Evolutionary conservation across 1,139 yeast genomes (phyloP), one percentile per base, ranked within the genome.

Genomic region (Geotrichum citri-aurantii): DNA sequence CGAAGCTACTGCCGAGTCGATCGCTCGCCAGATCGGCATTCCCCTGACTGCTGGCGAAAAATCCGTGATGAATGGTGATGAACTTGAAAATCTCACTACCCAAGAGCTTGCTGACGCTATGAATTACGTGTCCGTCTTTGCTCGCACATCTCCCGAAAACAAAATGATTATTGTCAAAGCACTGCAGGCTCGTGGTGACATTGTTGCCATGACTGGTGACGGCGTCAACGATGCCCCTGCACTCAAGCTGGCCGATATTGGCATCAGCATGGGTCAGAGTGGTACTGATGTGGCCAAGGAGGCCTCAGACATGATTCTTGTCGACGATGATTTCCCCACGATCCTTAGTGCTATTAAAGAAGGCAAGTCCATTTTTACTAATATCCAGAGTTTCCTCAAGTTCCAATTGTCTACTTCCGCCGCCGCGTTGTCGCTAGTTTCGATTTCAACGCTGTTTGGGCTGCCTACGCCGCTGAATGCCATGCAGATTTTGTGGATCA

Each of bases 151-250:
- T 0, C 99, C 99, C 1, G 96, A 92, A 70, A 97, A 93, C 76
- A 93, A 93, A 72, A 88, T 93, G 61, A 80, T 88, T 57, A 93
- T 93, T 73, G 96, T 93, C 37, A 83, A 88, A 68, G 97, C 97
- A 0, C 79, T 93, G 66, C 97, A 93, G 73, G 81, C 84, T 69
- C 82, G 96, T 67, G 98, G 97, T 52, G 97, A 93, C 72, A 86
- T 92, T 63, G 99, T 93, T 54, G 99, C 97, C 48, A 93, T 93
- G 99, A 93, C 98, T 11, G 99, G 99, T 65, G 99, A 93, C 73
- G 99, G 99, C 74, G 99, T 93, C 29, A 93, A 93, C 71, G 99
- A 93, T 75, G 97, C 99, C 0, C 99, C 99, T n/a, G 98, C 99
- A 4, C 81, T 93, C 68, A 93, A 93, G 72, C 79, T 92, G 69